A percentile compares a stretch with the other conserved stretches of the same genome.
These are phyloP conservation scores for Epichloe sylvatica DNA, from an alignment of 2,329 filamentous ascomycete species.

Conservation along the genomic window DNA sequence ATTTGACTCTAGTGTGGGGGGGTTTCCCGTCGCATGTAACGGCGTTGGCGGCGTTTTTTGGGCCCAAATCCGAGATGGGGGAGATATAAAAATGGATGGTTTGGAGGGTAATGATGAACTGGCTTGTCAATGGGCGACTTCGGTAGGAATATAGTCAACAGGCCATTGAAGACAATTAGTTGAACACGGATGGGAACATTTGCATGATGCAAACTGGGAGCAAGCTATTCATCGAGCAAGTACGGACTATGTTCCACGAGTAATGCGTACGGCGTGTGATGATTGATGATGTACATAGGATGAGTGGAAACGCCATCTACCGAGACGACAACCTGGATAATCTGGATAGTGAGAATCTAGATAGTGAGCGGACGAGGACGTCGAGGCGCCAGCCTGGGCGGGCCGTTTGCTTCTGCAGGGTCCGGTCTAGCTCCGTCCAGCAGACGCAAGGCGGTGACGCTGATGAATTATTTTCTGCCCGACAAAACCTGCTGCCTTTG, in stretches of 20 bases:
- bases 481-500: constrained; percentile 11
- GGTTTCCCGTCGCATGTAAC: constrained; percentile 12
- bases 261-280: no score
- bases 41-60: constrained; percentile 14
- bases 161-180: neutral
- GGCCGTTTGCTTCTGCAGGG: neutral
- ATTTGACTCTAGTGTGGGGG: neutral
- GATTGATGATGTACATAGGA: no score
- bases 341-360: no score
- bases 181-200: no score
- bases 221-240: no score
- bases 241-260: no score
- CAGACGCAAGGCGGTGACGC: constrained; percentile 14
- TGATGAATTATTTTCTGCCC: constrained; percentile 18
- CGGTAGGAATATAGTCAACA: neutral
- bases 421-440: neutral
- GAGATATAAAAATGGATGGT: neutral
- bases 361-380: neutral
- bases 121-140: neutral
- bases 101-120: neutral
- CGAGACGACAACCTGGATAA: no score
- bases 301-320: no score
- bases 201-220: no score
- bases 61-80: neutral
- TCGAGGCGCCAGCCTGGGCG: neutral